These are phyloP conservation scores for Citrus australasica DNA, from an alignment of 345 rosid genomes.

Conservation along the genomic window DNA sequence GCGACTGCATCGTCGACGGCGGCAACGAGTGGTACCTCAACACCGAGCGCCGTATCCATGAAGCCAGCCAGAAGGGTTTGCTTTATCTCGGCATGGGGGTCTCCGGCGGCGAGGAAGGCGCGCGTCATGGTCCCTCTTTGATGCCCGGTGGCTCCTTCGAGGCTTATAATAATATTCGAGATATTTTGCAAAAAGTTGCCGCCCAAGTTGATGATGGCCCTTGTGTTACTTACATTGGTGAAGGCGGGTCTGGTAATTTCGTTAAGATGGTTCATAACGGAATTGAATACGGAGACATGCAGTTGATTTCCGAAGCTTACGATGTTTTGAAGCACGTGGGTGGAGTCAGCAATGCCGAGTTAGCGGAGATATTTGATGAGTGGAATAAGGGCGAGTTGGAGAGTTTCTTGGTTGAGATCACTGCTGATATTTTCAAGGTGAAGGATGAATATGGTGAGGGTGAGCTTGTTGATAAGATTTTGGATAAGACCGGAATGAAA, in stretches of 20 bases:
- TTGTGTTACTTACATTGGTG: slow-evolving; percentile 90
- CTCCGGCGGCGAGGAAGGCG: slow-evolving; percentile 97
- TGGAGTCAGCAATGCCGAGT: slow-evolving; percentile 61
- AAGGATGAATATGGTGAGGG: slow-evolving; percentile 69
- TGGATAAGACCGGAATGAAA: slow-evolving; percentile 98
- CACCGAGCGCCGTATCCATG: slow-evolving; percentile 80
- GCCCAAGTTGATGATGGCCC: slow-evolving; percentile 99
- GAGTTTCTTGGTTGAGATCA: slow-evolving; percentile 88
- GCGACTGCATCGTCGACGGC: slow-evolving; percentile 88
- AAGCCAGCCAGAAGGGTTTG: slow-evolving; percentile 51
- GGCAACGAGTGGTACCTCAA: slow-evolving; percentile 96
- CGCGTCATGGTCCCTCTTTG: slow-evolving; percentile 82
- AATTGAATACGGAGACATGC: slow-evolving; percentile 99
- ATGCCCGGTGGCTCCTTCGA: slow-evolving; percentile 92
- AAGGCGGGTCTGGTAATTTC: slow-evolving; percentile 96
- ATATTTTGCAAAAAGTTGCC: slow-evolving; percentile 70
- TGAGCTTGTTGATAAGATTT: slow-evolving; percentile 83
- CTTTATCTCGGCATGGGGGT: slow-evolving; percentile 96
- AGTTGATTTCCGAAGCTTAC: slow-evolving; percentile 86
- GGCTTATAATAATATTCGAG: slow-evolving; percentile 71
- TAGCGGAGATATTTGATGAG: slow-evolving; percentile 65
- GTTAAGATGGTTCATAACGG: slow-evolving; percentile 99
- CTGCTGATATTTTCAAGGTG: slow-evolving; percentile 79
- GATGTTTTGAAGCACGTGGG: slow-evolving; percentile 93
- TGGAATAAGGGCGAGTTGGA: slow-evolving; percentile 91